Percentiles rank a stretch among this genome's conserved stretches.
Conservation (phyloP, 164 flowering plant genomes). For the Buxus sempervirens region DNA sequence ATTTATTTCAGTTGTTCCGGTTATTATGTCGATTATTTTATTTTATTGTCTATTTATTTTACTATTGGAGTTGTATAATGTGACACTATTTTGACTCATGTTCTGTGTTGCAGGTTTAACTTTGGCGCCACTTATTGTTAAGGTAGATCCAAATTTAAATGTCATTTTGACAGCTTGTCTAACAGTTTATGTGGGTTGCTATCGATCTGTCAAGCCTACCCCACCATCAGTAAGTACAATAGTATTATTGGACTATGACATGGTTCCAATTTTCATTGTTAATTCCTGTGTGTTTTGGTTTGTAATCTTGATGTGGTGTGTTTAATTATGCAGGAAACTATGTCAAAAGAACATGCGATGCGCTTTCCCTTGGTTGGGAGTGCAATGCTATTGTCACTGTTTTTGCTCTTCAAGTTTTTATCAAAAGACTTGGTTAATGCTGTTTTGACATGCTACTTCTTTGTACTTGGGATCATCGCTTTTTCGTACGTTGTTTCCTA, state of each 20-base stretch:
- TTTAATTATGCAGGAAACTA: conserved; percentile 70
- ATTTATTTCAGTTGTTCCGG: too few relatives aligned
- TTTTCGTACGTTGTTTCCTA: conserved; percentile 72
- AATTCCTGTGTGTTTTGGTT: neutral
- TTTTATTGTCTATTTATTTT: too few relatives aligned
- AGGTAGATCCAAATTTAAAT: conserved; percentile 87
- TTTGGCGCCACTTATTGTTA: conserved; percentile 84
- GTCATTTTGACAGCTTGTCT: conserved; percentile 92
- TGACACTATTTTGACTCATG: neutral
- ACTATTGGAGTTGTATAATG: too few relatives aligned
- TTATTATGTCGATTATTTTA: too few relatives aligned
- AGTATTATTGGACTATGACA: neutral
- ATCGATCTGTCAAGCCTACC: conserved; percentile 92
- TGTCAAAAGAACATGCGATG: conserved; percentile 98
- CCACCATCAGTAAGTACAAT: conserved; percentile 80
- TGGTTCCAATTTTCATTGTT: neutral
- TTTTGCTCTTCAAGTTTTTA: conserved; percentile 90
- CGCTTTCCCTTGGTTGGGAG: conserved; percentile 96
- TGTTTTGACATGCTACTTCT: conserved; percentile 87
- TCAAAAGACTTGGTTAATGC: conserved; percentile 97
- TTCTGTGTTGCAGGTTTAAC: conserved; percentile 61
- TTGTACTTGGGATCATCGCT: conserved; percentile 90
- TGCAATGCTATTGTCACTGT: conserved; percentile 87
- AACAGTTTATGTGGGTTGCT: conserved; percentile 88
- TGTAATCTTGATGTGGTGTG: neutral